Base-by-base conservation (phyloP, 139 green algal species). In the Deuterostichococcus epilithicus region DNA sequence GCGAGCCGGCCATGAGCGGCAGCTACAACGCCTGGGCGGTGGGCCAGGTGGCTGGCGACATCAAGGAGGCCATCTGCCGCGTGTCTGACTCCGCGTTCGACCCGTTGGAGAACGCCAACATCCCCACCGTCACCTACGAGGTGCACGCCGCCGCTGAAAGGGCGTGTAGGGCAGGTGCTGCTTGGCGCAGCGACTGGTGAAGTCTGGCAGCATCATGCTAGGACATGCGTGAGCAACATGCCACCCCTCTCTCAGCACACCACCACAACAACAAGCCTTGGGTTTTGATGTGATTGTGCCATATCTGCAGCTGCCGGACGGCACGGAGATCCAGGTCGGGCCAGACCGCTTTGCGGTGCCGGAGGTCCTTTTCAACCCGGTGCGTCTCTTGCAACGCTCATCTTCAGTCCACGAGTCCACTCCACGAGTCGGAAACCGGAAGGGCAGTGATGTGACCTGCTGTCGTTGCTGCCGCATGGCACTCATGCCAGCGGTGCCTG, bases 101-200 rank as follows among this genome's bases (percentile, higher is more conserved):
- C 68, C 90, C 93, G 34, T 78, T 81, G 28, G 88, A 93, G 45
- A 91, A 93, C 72, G 82, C 80, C 37, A 91, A 91, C 80, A 89
- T 98, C 52, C 92, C 90, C 10, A 93, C 89, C 13, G 81, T 91
- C 13, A 77, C 81, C 13, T 98, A 98, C 70, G 94, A 98, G 86
- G 90, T 97, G 66, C 87, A 84, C 23, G 87, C 26, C 18, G 52
- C 52, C 28, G 52, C 42, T 52, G 42, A 13, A 52, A 52, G 8
- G 42, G 8, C 42, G n/a, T n/a, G n/a, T n/a, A n/a, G n/a, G n/a
- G n/a, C n/a, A n/a, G n/a, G n/a, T n/a, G n/a, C n/a, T n/a, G n/a
- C n/a, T n/a, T n/a, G n/a, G n/a, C n/a, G n/a, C n/a, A n/a, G n/a
- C n/a, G n/a, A n/a, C n/a, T n/a, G n/a, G n/a, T n/a, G n/a, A n/a